These are phyloP conservation scores for Penicillium pancosmium DNA, from an alignment of 495 filamentous ascomycete genomes.

Conservation along the genomic window DNA sequence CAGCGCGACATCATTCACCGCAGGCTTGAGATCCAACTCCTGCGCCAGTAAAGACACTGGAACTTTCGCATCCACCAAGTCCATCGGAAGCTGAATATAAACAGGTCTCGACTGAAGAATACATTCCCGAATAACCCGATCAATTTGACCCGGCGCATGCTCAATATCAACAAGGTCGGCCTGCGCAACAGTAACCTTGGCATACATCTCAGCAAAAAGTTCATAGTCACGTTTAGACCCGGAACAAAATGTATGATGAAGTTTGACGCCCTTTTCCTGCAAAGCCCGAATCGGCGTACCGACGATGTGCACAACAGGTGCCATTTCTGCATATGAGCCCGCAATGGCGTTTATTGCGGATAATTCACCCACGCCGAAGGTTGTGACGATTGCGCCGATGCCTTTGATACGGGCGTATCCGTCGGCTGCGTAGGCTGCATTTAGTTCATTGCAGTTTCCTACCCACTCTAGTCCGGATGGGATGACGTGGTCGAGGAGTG, in stretches of 20 bases:
- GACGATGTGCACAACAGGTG: slow-evolving; percentile 78
- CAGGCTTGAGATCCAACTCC: slow-evolving; percentile 1
- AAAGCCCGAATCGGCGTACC: slow-evolving; percentile 39
- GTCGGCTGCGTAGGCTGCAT: slow-evolving; percentile 77
- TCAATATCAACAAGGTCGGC: slow-evolving; percentile 30
- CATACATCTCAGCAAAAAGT: slow-evolving; percentile 17
- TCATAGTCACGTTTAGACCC: slow-evolving; percentile 5
- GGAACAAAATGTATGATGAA: slow-evolving; percentile 15
- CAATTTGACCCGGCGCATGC: slow-evolving; percentile 36
- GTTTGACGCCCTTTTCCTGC: background rate
- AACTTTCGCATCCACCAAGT: slow-evolving; percentile 37
- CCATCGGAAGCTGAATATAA: slow-evolving; percentile 40
- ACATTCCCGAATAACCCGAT: slow-evolving; percentile 36
- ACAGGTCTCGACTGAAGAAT: slow-evolving; percentile 41
- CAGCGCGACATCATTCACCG: background rate
- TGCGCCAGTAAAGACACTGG: background rate
- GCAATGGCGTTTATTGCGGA: slow-evolving; percentile 71
- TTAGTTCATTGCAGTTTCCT: slow-evolving; percentile 75
- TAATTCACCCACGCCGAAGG: slow-evolving; percentile 76
- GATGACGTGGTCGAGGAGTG: slow-evolving; percentile 63
- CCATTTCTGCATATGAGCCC: slow-evolving; percentile 68
- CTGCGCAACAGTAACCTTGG: slow-evolving; percentile 38
- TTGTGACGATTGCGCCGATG: slow-evolving; percentile 70
- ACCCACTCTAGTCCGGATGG: slow-evolving; percentile 66
- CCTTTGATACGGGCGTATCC: slow-evolving; percentile 73